Conservation (phyloP, 371 early-diverging fungal species). For the Capillidium rhysosporum region DNA sequence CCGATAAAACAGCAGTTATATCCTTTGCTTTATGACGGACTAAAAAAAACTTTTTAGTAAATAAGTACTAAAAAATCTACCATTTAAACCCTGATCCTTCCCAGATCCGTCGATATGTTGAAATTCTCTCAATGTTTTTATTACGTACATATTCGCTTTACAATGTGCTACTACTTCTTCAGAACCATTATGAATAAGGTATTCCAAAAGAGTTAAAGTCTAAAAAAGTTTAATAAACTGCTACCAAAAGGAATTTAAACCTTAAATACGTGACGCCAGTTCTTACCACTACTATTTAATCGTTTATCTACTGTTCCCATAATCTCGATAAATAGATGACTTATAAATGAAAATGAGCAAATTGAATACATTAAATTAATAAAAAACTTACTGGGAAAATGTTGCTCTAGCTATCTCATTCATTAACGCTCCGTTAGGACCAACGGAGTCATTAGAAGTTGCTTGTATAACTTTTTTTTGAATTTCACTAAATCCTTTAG, state of each 20-base stretch:
- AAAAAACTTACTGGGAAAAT: slow-evolving; percentile 50
- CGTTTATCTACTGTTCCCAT: slow-evolving; percentile 96
- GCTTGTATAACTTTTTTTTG: slow-evolving; percentile 89
- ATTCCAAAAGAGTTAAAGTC: slow-evolving; percentile 42
- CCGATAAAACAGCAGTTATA: slow-evolving; percentile 56
- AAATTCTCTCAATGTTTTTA: slow-evolving; percentile 90
- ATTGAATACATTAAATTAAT: not conserved
- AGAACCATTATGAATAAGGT: slow-evolving; percentile 59
- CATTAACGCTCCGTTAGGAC: slow-evolving; percentile 72
- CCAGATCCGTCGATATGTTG: slow-evolving; percentile 84
- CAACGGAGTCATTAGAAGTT: slow-evolving; percentile 80
- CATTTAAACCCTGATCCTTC: slow-evolving; percentile 72
- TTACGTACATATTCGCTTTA: slow-evolving; percentile 70
- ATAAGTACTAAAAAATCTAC: slow-evolving; percentile 14
- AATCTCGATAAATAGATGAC: slow-evolving; percentile 78
- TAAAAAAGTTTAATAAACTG: slow-evolving; percentile 7
- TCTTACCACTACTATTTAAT: slow-evolving; percentile 88
- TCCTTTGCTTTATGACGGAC: slow-evolving; percentile 89
- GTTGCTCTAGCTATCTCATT: slow-evolving; percentile 76
- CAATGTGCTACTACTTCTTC: slow-evolving; percentile 74
- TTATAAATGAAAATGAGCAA: slow-evolving; percentile 13
- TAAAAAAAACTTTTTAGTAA: slow-evolving; percentile 9
- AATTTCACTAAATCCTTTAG: slow-evolving; percentile 87
- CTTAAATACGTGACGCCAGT: slow-evolving; percentile 97
- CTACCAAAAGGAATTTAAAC: slow-evolving; percentile 17